Conservation (phyloP, 257 asterid species). For the Leptodermis oblonga region DNA sequence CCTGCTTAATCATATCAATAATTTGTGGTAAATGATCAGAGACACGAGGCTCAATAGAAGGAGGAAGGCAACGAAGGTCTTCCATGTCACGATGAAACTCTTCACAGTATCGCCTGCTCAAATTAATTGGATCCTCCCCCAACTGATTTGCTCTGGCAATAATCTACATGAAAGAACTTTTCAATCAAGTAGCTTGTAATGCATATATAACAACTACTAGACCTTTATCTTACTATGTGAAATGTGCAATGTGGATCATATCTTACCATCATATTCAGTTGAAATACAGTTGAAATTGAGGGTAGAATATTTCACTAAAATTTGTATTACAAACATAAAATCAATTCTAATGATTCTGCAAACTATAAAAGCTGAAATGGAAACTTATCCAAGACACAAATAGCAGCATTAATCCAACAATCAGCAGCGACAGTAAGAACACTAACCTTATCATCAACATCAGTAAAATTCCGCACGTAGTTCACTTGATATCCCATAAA, state of each 20-base stretch:
- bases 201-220: conserved; percentile 14
- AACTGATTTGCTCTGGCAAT: conserved; percentile 80
- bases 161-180: conserved; percentile 76
- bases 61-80: conserved; percentile 73
- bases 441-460: conserved; percentile 94
- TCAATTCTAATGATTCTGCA: background rate
- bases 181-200: conserved; percentile 63
- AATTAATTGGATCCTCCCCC: conserved; percentile 77
- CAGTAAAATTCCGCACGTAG: conserved; percentile 93
- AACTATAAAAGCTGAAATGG: background rate
- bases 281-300: background rate
- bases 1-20: conserved; percentile 83
- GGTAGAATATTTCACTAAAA: background rate
- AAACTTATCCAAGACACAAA: background rate
- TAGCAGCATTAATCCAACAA: background rate
- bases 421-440: background rate
- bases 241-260: no score
- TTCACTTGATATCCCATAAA: conserved; percentile 89
- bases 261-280: no score
- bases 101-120: conserved; percentile 82
- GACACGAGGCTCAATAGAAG: conserved; percentile 92
- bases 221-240: no score
- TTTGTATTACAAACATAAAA: background rate
- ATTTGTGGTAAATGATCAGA: conserved; percentile 90
- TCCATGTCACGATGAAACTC: conserved; percentile 87